Base-by-base conservation (phyloP, 2,329 filamentous ascomycete genomes). In the Exophiala oligosperma region DNA sequence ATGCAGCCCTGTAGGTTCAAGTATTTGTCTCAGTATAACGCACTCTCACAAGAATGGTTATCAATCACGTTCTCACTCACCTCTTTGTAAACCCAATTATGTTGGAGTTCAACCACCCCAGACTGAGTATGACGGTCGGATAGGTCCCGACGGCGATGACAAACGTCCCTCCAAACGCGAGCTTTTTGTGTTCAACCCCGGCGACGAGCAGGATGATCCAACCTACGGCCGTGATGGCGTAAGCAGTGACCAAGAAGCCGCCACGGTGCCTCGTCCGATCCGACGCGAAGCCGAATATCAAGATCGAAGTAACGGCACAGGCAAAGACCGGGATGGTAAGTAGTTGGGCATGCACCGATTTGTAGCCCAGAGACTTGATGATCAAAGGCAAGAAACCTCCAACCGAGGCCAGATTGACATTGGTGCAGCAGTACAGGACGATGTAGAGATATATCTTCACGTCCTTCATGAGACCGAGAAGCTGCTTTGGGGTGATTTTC, bases 281-380 rank as follows among this genome's bases (percentile, higher is more conserved):
- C 26, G 52, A 55, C 7, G 37, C n/a, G 4, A 49, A 8, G 12
- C 52, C 24, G 11, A 14, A 12, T 2, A 37, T 12, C n/a, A 55
- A 23, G 28, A 32, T 11, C 24, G 52, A 24, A 4, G 29, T 37
- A 6, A 32, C 46, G n/a, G 21, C 32, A 14, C 28, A 24, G 14
- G 49, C 29, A 32, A 29, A 55, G 8, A 55, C 44, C n/a, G 52
- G 43, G 28, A 55, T 55, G 2, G 52, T 49, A 12, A 55, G 35
- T 28, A 40, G 26, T 40, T 55, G 52, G 6, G 52, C 49, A n/a
- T 28, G 9, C 4, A 49, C 4, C 14, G 43, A n/a, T 8, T 23
- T 38, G 43, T 49, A 55, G 5, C 44, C 43, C 2, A 55, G 49
- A 12, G 26, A 14, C 4, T n/a, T 12, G n/a, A 55, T 21, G 12